phyloP scores from a whole-genome alignment of 441 rosid genomes.

The Flueggea neowawraea region DNA sequence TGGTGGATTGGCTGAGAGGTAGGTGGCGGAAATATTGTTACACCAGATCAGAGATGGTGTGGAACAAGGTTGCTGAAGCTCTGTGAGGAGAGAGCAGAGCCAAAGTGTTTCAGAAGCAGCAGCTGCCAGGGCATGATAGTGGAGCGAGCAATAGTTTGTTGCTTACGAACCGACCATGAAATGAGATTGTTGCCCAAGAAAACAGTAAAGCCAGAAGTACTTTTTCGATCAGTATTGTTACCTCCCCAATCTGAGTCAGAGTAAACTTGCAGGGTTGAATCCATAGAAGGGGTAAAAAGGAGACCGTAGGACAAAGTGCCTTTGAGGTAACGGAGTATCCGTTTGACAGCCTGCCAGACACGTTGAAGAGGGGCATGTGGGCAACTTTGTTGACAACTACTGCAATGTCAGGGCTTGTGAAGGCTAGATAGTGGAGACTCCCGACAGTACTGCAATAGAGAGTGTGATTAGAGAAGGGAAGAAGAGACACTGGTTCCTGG shows the following conservation, averaged over 20 bases:
- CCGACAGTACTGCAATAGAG: not conserved
- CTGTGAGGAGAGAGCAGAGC: not conserved
- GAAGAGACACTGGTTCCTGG: too few relatives aligned
- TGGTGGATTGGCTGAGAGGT: not conserved
- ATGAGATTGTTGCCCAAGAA: not conserved
- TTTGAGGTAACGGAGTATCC: not conserved
- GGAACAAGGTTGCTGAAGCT: not conserved
- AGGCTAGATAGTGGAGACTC: not conserved
- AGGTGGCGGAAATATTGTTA: not conserved
- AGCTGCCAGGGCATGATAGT: not conserved
- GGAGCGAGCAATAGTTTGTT: not conserved
- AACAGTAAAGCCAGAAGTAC: not conserved
- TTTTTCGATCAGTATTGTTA: not conserved
- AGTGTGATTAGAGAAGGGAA: not conserved
- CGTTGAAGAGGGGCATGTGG: not conserved
- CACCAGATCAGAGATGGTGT: not conserved
- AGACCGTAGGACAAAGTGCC: not conserved
- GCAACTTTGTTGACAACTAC: not conserved
- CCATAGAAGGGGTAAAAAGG: too few relatives aligned
- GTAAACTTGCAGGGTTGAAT: not conserved
- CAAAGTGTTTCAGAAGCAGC: not conserved
- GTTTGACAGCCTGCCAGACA: not conserved
- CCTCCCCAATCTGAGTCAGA: constrained; percentile 3
- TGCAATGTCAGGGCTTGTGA: not conserved
- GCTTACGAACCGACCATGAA: not conserved